Percentiles rank a stretch among this genome's conserved stretches.
These are phyloP conservation scores for Rachicladosporium sp. DNA, from an alignment of 2,329 filamentous ascomycete species.

Conservation along the genomic window DNA sequence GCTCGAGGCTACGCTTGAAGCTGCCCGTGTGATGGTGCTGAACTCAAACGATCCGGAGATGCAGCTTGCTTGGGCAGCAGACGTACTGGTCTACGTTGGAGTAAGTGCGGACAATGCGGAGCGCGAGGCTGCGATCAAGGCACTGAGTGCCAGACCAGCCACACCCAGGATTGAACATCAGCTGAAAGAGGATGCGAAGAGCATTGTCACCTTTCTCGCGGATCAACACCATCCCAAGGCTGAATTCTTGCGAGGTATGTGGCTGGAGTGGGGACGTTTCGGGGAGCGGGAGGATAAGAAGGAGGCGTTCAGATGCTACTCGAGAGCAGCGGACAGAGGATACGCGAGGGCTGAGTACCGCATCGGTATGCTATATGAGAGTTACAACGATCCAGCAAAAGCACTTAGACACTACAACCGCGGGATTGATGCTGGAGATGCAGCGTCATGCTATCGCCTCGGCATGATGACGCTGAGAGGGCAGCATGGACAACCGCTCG, in stretches of 20 bases:
- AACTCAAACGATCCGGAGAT: constrained; percentile 91
- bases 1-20: constrained; percentile 79
- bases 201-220: constrained; percentile 79
- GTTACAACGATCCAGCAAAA: constrained; percentile 81
- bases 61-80: constrained; percentile 93
- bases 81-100: constrained; percentile 80
- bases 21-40: constrained; percentile 69
- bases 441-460: constrained; percentile 72
- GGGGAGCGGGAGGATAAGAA: constrained; percentile 83
- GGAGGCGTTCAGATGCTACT: constrained; percentile 81
- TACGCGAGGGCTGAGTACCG: constrained; percentile 87
- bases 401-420: constrained; percentile 82
- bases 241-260: constrained; percentile 88
- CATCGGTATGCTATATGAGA: constrained; percentile 97
- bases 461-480: constrained; percentile 97
- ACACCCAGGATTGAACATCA: constrained; percentile 86
- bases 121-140: constrained; percentile 44
- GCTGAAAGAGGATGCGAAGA: constrained; percentile 75
- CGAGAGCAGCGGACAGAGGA: constrained; percentile 70
- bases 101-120: constrained; percentile 65
- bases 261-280: constrained; percentile 97
- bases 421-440: constrained; percentile 70
- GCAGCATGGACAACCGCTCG: constrained; percentile 79
- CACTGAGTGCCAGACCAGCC: constrained; percentile 43
- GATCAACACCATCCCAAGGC: constrained; percentile 89